phyloP scores from a whole-genome alignment of 2,329 filamentous ascomycete genomes.

The Rosellinia necatrix region DNA sequence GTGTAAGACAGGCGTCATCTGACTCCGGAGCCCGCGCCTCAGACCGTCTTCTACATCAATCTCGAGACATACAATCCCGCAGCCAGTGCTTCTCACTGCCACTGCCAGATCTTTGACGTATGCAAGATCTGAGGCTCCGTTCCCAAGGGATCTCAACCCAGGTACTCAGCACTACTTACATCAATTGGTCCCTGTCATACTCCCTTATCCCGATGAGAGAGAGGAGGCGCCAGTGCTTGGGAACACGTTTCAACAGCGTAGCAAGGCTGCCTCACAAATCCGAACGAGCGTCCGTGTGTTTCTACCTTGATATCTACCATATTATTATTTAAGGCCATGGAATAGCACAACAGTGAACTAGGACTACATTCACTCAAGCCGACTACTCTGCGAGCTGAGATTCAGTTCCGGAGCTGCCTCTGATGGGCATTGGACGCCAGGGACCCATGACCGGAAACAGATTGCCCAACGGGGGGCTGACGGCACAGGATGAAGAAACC shows the following conservation, averaged over 20 bases:
- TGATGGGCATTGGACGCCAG: not conserved
- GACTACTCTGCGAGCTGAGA: not conserved
- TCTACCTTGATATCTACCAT: not conserved
- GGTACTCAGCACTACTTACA: too few relatives aligned
- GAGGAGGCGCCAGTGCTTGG: not conserved
- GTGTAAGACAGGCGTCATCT: too few relatives aligned
- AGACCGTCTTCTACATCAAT: too few relatives aligned
- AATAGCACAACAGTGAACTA: not conserved
- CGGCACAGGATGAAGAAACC: not conserved
- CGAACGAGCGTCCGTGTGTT: not conserved
- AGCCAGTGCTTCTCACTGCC: not conserved
- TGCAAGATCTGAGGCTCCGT: too few relatives aligned
- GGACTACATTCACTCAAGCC: not conserved
- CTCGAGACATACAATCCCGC: too few relatives aligned
- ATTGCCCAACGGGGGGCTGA: not conserved
- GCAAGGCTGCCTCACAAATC: not conserved
- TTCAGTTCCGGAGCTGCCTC: not conserved
- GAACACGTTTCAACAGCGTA: conserved; percentile 8
- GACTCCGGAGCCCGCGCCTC: too few relatives aligned
- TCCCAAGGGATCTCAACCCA: not conserved
- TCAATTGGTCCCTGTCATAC: not conserved
- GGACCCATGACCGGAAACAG: conserved; percentile 11
- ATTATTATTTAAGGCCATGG: not conserved
- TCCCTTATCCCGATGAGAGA: conserved; percentile 1
- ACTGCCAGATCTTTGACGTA: too few relatives aligned